Evolutionary conservation across 352 stramenopile species (phyloP).

Genomic region (Saprolegnia diclina): DNA sequence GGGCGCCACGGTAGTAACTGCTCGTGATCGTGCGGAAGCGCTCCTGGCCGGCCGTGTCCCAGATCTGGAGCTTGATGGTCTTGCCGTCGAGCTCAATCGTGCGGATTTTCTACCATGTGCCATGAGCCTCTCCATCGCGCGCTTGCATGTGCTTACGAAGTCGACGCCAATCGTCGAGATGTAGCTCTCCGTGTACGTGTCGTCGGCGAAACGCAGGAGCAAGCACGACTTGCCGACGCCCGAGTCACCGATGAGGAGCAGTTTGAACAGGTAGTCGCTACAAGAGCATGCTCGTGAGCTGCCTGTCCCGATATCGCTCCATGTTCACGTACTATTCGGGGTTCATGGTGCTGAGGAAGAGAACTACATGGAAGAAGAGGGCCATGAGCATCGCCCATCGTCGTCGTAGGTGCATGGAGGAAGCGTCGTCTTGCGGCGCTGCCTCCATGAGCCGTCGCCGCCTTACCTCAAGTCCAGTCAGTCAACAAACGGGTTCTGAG

Average conservation of each 20-base stretch:
- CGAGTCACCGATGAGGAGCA: slow-evolving; percentile 97
- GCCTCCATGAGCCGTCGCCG: background rate
- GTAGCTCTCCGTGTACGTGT: slow-evolving; percentile 99
- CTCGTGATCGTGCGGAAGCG: slow-evolving; percentile 99
- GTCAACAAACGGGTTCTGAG: slow-evolving; percentile 26
- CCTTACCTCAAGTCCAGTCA: slow-evolving; percentile 25
- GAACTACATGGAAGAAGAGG: background rate
- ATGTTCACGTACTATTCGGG: slow-evolving; percentile 85
- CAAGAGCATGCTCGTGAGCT: slow-evolving; percentile 4
- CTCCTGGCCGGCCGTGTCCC: slow-evolving; percentile 99
- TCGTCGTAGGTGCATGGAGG: background rate
- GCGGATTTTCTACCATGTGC: slow-evolving; percentile 91
- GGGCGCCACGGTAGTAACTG: slow-evolving; percentile 97
- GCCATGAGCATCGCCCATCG: background rate
- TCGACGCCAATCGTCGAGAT: slow-evolving; percentile 99
- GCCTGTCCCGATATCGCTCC: slow-evolving; percentile 5
- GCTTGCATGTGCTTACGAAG: slow-evolving; percentile 86
- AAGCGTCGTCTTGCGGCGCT: background rate
- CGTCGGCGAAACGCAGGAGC: slow-evolving; percentile 97
- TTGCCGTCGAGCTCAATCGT: slow-evolving; percentile 99
- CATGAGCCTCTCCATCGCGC: background rate
- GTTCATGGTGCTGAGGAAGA: slow-evolving; percentile 58
- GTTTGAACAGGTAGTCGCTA: slow-evolving; percentile 98
- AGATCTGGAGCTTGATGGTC: slow-evolving; percentile 99
- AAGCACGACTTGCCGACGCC: slow-evolving; percentile 98